phyloP scores from a whole-genome alignment of 768 basidiomycete genomes.

The Boletus patriciae region DNA sequence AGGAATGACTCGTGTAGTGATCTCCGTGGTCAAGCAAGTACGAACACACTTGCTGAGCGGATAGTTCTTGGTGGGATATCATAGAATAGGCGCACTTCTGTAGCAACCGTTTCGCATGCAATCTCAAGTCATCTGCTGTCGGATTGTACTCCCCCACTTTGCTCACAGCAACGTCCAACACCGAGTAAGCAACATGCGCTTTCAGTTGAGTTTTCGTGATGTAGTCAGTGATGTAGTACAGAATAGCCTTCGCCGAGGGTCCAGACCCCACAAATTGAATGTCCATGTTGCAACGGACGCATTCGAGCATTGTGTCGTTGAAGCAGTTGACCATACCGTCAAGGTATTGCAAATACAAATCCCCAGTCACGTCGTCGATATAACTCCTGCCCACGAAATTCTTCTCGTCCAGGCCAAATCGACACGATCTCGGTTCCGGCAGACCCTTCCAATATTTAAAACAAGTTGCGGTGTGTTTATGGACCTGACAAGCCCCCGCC shows the following conservation, averaged over 20 bases:
- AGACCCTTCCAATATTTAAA: too few relatives aligned
- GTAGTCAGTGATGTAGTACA: neutral
- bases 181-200: neutral
- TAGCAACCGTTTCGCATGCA: neutral
- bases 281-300: neutral
- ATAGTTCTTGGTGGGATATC: neutral
- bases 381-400: too few relatives aligned
- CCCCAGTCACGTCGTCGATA: neutral
- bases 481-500: too few relatives aligned
- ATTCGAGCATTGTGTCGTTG: neutral
- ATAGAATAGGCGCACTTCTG: neutral
- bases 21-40: neutral
- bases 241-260: rapidly evolving
- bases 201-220: neutral
- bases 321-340: neutral
- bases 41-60: neutral
- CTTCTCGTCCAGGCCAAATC: too few relatives aligned
- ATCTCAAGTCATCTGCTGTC: neutral
- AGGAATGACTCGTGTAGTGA: neutral
- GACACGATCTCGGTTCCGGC: too few relatives aligned
- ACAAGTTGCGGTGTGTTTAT: too few relatives aligned
- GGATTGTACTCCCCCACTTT: neutral
- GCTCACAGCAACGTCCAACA: rapidly evolving
- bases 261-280: neutral
- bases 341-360: rapidly evolving